phyloP scores from a whole-genome alignment of 257 asterid genomes.

The Leptodermis oblonga region DNA sequence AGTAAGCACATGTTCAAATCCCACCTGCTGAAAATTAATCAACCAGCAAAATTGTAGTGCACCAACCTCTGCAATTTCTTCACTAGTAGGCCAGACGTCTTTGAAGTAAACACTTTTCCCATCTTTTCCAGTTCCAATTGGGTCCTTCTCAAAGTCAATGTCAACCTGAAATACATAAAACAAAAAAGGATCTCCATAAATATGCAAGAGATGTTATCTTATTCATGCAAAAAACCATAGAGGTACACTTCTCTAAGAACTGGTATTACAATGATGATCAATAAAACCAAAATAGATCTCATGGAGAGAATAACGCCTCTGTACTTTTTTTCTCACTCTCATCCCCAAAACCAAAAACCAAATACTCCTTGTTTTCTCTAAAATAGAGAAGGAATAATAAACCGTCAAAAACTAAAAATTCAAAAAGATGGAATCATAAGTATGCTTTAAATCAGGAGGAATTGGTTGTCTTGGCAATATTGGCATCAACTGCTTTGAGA shows the following conservation, averaged over 20 bases:
- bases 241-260: not conserved
- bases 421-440: not conserved
- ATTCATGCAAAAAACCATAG: not conserved
- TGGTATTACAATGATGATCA: not conserved
- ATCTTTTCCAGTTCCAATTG: conserved; percentile 82
- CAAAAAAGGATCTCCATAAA: not conserved
- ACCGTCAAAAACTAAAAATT: not conserved
- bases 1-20: conserved; percentile 2
- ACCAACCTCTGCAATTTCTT: conserved; percentile 80
- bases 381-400: not conserved
- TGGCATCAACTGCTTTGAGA: not conserved
- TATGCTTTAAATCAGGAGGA: not conserved
- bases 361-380: not conserved
- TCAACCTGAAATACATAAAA: conserved; percentile 52
- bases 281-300: no score
- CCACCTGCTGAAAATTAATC: not conserved
- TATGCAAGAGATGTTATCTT: not conserved
- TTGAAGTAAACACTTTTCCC: conserved; percentile 67
- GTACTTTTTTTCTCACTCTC: not conserved
- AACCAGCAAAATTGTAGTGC: conserved; percentile 1
- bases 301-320: no score
- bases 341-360: not conserved
- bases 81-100: conserved; percentile 86
- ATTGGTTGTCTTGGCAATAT: not conserved
- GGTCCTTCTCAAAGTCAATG: conserved; percentile 87